Base-by-base conservation (phyloP, 2,329 filamentous ascomycete species). In the Rasamsonia emersonii region DNA sequence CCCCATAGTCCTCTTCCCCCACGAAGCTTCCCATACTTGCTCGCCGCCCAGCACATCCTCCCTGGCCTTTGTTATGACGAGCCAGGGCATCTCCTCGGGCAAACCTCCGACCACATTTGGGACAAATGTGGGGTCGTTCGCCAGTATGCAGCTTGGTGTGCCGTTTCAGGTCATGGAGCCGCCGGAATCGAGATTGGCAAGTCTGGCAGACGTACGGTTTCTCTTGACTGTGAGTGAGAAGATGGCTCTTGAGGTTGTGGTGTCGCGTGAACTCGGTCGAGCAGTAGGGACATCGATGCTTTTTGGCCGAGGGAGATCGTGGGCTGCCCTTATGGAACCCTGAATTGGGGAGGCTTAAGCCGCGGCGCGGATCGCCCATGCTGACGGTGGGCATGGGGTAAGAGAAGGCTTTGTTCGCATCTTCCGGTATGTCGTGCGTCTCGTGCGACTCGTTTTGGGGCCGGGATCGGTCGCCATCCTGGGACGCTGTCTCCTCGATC, bases 91-190 rank as follows among this genome's bases (percentile, higher is more conserved):
- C 91, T 9, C 91, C 91, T 43, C 91, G 80, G 26, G 91, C 91
- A 62, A 98, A 98, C 45, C 88, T 85, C 40, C 91, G 77, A 44
- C 93, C 86, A 56, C 91, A 98, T 56, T 93, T 95, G 24, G 84
- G 82, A 51, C 91, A 98, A 7, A 91, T 82, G 50, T 98, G 91
- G 9, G 88, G 88, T 50, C 93, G 80, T 64, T 98, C 91, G 34
- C 91, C 91, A 0, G 89, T 96, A 54, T 98, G 91, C 14, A 98
- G 73, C 62, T 98, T 98, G 43, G 82, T 86, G 56, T 98, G 91
- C 24, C 91, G 78, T 65, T 98, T 98, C 44, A 98, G 64, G 52
- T 98, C 91, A 54, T 98, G 91, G 31, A 96, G 69, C 42, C 91
- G 78, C 34, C 91, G 77, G 60, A 98, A 98, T 32, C 89, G 79